Conservation (phyloP, 768 basidiomycete species). For the Auricularia sp. region DNA sequence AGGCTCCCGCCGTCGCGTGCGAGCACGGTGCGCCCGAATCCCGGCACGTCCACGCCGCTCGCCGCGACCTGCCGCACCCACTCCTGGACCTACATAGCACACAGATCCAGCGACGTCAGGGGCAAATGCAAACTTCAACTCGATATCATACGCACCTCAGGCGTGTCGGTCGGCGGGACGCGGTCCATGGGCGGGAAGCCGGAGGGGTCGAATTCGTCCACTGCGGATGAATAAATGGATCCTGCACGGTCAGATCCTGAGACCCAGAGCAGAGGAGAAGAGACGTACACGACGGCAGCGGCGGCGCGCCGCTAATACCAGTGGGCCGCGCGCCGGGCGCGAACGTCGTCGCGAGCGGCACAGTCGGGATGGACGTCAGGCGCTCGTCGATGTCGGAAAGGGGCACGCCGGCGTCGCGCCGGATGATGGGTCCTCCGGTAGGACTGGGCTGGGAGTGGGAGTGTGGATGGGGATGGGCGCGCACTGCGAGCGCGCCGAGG, state of each 20-base stretch:
- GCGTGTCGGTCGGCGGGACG: conserved; percentile 47
- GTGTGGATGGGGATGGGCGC: not conserved
- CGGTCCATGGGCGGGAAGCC: conserved; percentile 58
- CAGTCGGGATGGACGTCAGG: not conserved
- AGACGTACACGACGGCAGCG: not conserved
- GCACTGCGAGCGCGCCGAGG: not conserved
- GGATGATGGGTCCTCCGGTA: not conserved
- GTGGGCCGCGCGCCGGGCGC: not conserved
- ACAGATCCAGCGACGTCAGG: too few relatives aligned
- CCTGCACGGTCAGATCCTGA: not conserved
- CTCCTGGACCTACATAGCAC: not conserved
- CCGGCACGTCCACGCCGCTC: conserved; percentile 50
- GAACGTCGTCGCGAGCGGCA: not conserved
- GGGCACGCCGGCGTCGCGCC: not conserved
- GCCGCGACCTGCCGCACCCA: conserved; percentile 15
- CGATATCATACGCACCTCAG: conserved; percentile 40
- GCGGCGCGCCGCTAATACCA: not conserved
- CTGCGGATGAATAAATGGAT: not conserved
- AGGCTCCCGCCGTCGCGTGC: conserved; percentile 20
- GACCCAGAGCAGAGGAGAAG: not conserved
- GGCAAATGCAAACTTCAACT: too few relatives aligned
- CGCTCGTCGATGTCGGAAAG: not conserved
- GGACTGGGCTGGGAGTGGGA: not conserved
- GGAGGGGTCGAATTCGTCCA: not conserved
- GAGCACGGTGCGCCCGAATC: conserved; percentile 29